Base-by-base conservation (phyloP, 2,329 filamentous ascomycete genomes). In the Dichotomopilus funicola region DNA sequence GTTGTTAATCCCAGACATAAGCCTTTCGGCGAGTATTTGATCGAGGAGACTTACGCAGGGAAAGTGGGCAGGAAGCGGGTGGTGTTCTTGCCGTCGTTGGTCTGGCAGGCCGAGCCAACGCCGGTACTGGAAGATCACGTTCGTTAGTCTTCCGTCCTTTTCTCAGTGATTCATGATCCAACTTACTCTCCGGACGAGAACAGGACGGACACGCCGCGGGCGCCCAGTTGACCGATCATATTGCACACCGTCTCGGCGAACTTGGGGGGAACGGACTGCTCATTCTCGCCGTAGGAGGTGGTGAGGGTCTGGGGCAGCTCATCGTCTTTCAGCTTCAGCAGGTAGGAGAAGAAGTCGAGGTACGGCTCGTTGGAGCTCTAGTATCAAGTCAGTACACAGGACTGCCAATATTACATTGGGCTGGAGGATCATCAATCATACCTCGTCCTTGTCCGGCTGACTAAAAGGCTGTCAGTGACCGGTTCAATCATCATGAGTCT, bases 261-360 rank as follows among this genome's bases (percentile, higher is more conserved):
- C 8, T 77, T 75, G 1, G 71, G 64, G 0, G 85, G 84, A 0
- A 88, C 64, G 0, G 78, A 84, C 34, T 86, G 79, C 69, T 88
- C 85, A 47, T 81, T 76, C 58, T 87, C 83, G 51, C 82, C 83
- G 64, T 88, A 88, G 0, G 82, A 86, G 10, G 80, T 83, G 51
- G 75, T 79, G 63, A 88, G 78, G 11, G 83, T 78, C 49, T 81
- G 77, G 0, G 86, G 84, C 3, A 88, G 72, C n/a, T 72, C 63
- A 0, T 68, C 61, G 48, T 77, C 75, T 1, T 70, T 68, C 1
- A 85, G 74, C 3, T 69, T 71, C 1, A 85, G 70, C 62, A 87
- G 66, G 66, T 81, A 80, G 54, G 79, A 74, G n/a, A 86, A 72
- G 73, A 80, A 87, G 7, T 75, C 75, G 1, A 87, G 72, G 68